Base-by-base conservation (phyloP, 2,329 filamentous ascomycete species). In the Basipetospora chlamydospora region DNA sequence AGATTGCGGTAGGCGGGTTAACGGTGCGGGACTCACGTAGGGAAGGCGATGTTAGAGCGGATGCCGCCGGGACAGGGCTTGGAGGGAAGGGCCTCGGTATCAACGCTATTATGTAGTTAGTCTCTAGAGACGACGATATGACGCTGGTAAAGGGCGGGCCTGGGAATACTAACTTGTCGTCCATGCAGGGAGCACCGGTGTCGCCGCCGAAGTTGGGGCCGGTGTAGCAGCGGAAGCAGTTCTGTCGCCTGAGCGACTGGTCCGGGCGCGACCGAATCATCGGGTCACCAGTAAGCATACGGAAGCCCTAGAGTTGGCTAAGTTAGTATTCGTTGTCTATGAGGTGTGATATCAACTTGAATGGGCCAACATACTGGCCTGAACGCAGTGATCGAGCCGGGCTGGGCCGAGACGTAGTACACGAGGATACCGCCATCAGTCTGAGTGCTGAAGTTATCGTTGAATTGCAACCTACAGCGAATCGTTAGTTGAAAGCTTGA, bases 1-100 rank as follows among this genome's bases (percentile, higher is more conserved):
- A 96, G 58, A 88, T 77, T 38, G 66, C 67, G 64, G 65, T 45
- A 68, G 67, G 49, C 61, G 30, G 35, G n/a, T 6, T 18, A 13
- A 18, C 16, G 30, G 28, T 11, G 11, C 21, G 52, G 47, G 54
- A 48, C 48, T 51, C 46, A 57, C 54, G 55, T 53, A 3, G 59
- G 59, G 54, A 67, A 67, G 51, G 66, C 63, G 49, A 67, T 61
- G 46, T 62, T 67, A 47, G 66, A 63, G 42, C 64, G 60, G 54
- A 67, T 66, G 57, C 66, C 64, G 54, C 66, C 66, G 57, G 63
- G 65, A 39, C 46, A 55, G 40, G 59, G 52, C 40, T 57, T 52
- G 10, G 49, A 48, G 38, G 65, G 64, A 38, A 69, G 64, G 21
- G 58, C 64, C 29, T 67, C 63, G 3, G 64, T 67, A 48, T 68